phyloP scores from a whole-genome alignment of 495 filamentous ascomycete genomes.

The Penicillium samsonianum region DNA sequence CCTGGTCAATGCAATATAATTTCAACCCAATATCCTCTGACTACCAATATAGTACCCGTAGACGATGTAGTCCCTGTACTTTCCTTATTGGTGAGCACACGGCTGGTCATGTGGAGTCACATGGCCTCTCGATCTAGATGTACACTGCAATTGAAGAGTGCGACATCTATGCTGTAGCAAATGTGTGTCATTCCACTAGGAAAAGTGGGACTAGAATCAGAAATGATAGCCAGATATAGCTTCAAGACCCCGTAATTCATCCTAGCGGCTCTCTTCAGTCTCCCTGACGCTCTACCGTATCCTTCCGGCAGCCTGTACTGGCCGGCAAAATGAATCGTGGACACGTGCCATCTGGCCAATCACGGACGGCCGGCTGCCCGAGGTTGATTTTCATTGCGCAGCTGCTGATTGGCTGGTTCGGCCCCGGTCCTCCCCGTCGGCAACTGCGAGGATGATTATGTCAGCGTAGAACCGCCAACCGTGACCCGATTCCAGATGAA shows the following conservation, averaged over 20 bases:
- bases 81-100: neutral
- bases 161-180: neutral
- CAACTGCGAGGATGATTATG: conserved; percentile 40
- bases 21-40: conserved; percentile 9
- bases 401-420: conserved; percentile 35
- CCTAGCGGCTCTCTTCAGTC: neutral
- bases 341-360: conserved; percentile 43
- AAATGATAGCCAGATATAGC: neutral
- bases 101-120: neutral
- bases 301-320: conserved; percentile 27
- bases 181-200: neutral
- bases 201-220: neutral
- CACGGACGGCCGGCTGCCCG: conserved; percentile 31
- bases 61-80: neutral
- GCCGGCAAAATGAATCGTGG: conserved; percentile 33
- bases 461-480: conserved; percentile 47
- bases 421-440: conserved; percentile 41
- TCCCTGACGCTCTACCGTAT: conserved; percentile 3
- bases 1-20: conserved; percentile 30
- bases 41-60: neutral
- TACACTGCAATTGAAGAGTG: neutral
- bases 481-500: conserved; percentile 31
- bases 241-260: neutral
- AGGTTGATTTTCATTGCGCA: conserved; percentile 39
- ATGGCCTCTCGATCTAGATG: neutral